Evolutionary conservation across 768 basidiomycete species (phyloP).

Genomic region (Tremella yokohamensis): DNA sequence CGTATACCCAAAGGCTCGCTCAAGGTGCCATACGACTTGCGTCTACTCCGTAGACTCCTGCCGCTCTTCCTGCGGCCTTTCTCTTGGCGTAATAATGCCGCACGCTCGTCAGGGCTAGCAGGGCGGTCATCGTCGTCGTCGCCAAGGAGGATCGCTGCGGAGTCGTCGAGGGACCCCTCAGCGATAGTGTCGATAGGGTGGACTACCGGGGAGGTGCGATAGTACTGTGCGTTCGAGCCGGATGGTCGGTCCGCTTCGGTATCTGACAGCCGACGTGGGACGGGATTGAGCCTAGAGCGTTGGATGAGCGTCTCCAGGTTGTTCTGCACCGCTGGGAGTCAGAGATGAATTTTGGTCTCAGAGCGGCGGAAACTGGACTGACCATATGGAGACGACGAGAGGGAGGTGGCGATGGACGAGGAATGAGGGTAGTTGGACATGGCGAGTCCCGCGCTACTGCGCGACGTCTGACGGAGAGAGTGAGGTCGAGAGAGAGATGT

Average conservation of each 20-base stretch:
- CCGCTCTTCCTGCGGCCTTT: slow-evolving; percentile 10
- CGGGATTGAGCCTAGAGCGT: slow-evolving; percentile 36
- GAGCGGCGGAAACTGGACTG: not conserved
- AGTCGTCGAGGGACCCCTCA: slow-evolving; percentile 32
- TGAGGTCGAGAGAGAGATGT: not conserved
- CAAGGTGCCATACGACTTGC: slow-evolving; percentile 24
- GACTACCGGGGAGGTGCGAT: slow-evolving; percentile 8
- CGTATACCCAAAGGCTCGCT: slow-evolving; percentile 19
- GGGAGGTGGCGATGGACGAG: slow-evolving; percentile 28
- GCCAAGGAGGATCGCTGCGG: slow-evolving; percentile 25
- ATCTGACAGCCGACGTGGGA: slow-evolving; percentile 25
- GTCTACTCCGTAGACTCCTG: slow-evolving; percentile 4
- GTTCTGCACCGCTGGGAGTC: slow-evolving; percentile 35
- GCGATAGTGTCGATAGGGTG: slow-evolving; percentile 26
- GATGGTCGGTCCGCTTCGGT: slow-evolving; percentile 1
- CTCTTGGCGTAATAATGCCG: slow-evolving; percentile 14
- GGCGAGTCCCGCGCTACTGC: not conserved
- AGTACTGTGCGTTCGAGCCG: not conserved
- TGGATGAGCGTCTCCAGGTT: slow-evolving; percentile 46
- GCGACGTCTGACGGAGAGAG: not conserved
- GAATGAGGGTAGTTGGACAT: slow-evolving; percentile 45
- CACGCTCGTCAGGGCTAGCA: slow-evolving; percentile 13
- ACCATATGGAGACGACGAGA: slow-evolving; percentile 38
- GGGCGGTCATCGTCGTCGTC: slow-evolving; percentile 24
- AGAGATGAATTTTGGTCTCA: not conserved